Evolutionary conservation across 257 asterid genomes (phyloP).

Genomic region (Anisodus acutangulus): DNA sequence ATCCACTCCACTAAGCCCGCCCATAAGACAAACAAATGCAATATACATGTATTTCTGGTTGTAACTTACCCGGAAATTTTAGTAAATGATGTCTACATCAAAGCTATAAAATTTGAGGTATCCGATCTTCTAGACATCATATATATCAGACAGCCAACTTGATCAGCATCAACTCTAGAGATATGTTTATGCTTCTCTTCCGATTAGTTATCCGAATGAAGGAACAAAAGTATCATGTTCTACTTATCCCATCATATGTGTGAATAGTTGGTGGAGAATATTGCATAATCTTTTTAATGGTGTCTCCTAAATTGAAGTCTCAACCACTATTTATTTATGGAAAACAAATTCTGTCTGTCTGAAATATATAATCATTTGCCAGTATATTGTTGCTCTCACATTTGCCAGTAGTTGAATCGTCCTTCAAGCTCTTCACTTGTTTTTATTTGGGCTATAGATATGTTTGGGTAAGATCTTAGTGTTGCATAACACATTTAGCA

Average conservation of each 20-base stretch:
- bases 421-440: conserved; percentile 1
- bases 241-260: background rate
- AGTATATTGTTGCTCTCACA: background rate
- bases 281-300: background rate
- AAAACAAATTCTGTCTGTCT: background rate
- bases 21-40: background rate
- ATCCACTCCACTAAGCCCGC: background rate
- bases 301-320: conserved; percentile 13
- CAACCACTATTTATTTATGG: background rate
- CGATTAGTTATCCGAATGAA: background rate
- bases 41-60: background rate
- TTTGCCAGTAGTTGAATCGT: background rate
- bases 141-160: background rate
- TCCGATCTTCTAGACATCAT: background rate
- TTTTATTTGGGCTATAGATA: background rate
- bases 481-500: conserved; percentile 17
- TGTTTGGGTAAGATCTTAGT: background rate
- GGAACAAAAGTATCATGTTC: background rate
- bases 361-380: background rate
- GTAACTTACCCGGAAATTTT: background rate
- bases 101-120: background rate
- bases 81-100: background rate
- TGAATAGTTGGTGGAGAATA: background rate
- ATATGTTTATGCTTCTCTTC: background rate
- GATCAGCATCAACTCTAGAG: background rate